These are phyloP conservation scores for Plectosphaerella sp. DNA, from an alignment of 2,329 filamentous ascomycete species.

Conservation along the genomic window DNA sequence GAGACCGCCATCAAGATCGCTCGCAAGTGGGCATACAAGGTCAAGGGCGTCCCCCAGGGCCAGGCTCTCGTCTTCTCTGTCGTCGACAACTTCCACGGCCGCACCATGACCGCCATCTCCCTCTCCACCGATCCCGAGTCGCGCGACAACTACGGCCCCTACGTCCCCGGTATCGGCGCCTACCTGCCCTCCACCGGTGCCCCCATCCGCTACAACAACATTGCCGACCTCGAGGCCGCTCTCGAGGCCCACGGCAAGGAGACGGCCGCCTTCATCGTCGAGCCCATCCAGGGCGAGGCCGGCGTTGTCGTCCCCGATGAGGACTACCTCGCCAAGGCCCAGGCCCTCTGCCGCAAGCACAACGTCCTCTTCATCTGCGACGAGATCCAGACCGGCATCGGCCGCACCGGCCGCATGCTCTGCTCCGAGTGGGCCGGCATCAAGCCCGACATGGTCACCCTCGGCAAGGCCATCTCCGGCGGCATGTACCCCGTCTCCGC, in stretches of 20 bases:
- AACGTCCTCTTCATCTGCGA: slow-evolving; percentile 96
- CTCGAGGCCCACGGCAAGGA: slow-evolving; percentile 78
- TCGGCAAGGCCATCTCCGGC: slow-evolving; percentile 96
- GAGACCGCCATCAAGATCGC: slow-evolving; percentile 96
- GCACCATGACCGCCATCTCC: slow-evolving; percentile 93
- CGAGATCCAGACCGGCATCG: slow-evolving; percentile 98
- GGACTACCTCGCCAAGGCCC: slow-evolving; percentile 75
- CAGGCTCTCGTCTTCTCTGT: slow-evolving; percentile 83
- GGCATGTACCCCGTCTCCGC: slow-evolving; percentile 99
- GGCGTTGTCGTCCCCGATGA: slow-evolving; percentile 94
- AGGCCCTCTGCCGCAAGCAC: slow-evolving; percentile 87
- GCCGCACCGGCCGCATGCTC: slow-evolving; percentile 87
- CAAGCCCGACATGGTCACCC: slow-evolving; percentile 89
- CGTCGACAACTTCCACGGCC: slow-evolving; percentile 91
- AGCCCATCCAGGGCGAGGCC: slow-evolving; percentile 96
- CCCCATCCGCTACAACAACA: slow-evolving; percentile 80
- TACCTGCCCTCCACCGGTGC: slow-evolving; percentile 68
- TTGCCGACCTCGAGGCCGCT: slow-evolving; percentile 72
- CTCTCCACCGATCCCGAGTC: slow-evolving; percentile 95
- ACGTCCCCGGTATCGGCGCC: slow-evolving; percentile 83
- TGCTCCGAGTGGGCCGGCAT: slow-evolving; percentile 93
- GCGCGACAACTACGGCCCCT: slow-evolving; percentile 93
- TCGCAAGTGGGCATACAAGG: slow-evolving; percentile 96
- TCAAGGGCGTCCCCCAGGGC: slow-evolving; percentile 81
- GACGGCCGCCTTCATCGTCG: slow-evolving; percentile 88